phyloP scores from a whole-genome alignment of 208 protist species.

The Giardia duodenalis region DNA sequence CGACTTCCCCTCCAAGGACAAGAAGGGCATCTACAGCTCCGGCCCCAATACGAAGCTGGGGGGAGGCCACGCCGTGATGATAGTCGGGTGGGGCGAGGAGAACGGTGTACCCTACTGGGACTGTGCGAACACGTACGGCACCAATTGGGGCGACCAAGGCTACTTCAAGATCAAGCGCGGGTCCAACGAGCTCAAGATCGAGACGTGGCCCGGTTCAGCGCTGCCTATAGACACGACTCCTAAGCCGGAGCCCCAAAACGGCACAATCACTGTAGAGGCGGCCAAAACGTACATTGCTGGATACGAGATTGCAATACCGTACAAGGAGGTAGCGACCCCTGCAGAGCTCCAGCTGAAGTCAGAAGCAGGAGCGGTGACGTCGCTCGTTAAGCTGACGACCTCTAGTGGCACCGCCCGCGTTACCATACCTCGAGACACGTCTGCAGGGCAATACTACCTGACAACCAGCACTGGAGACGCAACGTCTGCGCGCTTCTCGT shows the following conservation, averaged over 20 bases:
- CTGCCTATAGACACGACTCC: neutral
- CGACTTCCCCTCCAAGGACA: neutral
- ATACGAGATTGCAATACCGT: neutral
- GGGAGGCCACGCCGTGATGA: neutral
- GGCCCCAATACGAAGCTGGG: neutral
- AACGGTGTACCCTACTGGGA: slow-evolving; percentile 23
- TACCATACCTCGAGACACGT: neutral
- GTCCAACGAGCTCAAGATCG: neutral
- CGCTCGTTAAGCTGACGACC: neutral
- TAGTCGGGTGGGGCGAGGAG: neutral
- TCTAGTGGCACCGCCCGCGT: neutral
- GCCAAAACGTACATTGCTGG: neutral
- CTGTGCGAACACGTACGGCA: neutral
- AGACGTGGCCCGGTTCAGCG: neutral
- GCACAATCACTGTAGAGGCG: neutral
- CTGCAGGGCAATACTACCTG: neutral
- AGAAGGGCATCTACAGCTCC: neutral
- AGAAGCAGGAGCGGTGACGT: neutral
- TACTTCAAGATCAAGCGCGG: neutral
- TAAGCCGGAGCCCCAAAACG: neutral
- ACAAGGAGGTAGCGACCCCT: neutral
- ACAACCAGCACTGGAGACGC: neutral
- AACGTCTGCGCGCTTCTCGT: neutral
- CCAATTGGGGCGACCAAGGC: neutral
- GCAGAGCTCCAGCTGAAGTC: neutral